Conservation (phyloP, 2,329 filamentous ascomycete species). For the Epichloe brachyelytri region DNA sequence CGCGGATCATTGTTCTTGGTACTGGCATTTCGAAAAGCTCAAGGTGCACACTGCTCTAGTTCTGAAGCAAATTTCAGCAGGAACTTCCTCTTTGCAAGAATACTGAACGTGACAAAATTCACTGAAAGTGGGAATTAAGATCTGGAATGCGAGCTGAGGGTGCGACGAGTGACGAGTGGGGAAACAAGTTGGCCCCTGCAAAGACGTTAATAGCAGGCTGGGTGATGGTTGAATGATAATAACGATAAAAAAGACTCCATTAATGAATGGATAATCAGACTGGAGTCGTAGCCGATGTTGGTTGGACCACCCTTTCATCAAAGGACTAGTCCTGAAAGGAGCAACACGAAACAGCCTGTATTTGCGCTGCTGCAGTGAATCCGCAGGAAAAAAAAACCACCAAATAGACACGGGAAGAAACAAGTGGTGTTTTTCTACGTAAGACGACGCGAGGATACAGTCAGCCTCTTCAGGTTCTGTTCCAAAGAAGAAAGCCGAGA, state of each 20-base stretch:
- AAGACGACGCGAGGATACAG: constrained; percentile 3
- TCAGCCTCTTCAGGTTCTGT: constrained; percentile 12
- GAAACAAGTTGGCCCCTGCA: neutral
- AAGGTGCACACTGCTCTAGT: neutral
- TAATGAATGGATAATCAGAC: neutral
- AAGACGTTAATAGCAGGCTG: neutral
- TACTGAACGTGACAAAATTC: neutral
- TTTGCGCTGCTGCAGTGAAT: constrained; percentile 5
- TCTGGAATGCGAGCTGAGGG: too few relatives aligned
- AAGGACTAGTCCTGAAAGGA: neutral
- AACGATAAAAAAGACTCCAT: neutral
- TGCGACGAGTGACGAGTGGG: neutral
- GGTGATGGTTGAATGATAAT: neutral
- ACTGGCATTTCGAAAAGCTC: neutral
- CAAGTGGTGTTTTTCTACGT: neutral
- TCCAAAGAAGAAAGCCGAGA: constrained; percentile 18
- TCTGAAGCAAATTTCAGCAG: neutral
- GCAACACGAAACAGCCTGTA: neutral
- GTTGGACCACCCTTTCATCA: neutral
- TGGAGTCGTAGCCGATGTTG: neutral
- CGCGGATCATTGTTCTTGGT: constrained; percentile 2
- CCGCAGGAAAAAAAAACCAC: too few relatives aligned
- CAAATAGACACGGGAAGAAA: neutral
- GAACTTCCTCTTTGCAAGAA: neutral
- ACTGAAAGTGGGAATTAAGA: too few relatives aligned